Evolutionary conservation across 345 rosid genomes (phyloP), one percentile per base, ranked within the genome.

Genomic region (Tarenaya hassleriana): DNA sequence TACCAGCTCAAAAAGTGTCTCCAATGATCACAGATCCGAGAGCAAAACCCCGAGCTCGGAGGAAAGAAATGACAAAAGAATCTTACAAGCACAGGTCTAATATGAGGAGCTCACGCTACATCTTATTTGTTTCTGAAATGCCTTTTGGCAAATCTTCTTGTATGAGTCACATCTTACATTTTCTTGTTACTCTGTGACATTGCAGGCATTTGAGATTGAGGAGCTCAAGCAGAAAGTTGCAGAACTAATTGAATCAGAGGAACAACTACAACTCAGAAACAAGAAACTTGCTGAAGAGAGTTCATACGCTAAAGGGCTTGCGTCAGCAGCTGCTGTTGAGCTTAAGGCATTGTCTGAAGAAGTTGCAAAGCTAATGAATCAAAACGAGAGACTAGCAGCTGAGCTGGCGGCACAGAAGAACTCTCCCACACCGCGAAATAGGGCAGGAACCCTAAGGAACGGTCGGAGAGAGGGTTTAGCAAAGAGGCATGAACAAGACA

Each of bases 281-380:
- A 81, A 71, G 67, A 88, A 86, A 66, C 78, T 88, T 20, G 88
- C 88, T 0, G 99, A 94, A 27, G 99, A 94, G 65, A 83, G 99
- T 68, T 79, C 91, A 10, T 94, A 94, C 9, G 99, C 99, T 1
- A 94, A 94, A 76, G 99, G 94, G 46, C 83, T 94, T 62, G 99
- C 97, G 63, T 94, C 99, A 48, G 99, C 99, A 52, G 99, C 99
- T 56, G 99, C 99, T n/a, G 99, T 94, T 12, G 98, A 92, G 75
- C 98, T 92, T 47, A 92, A 92, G 74, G 98, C 95, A 61, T 70
- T 92, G 50, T 88, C 97, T 1, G 98, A 88, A 67, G 97, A 92
- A 80, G 88, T 92, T 9, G 80, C 97, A 38, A 94, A 94, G 71
- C 95, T 94, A 16, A 85, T 94, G 97, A 80, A 83, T 64, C 88